phyloP scores from a whole-genome alignment of 208 protist genomes.

The Leishmania major region DNA sequence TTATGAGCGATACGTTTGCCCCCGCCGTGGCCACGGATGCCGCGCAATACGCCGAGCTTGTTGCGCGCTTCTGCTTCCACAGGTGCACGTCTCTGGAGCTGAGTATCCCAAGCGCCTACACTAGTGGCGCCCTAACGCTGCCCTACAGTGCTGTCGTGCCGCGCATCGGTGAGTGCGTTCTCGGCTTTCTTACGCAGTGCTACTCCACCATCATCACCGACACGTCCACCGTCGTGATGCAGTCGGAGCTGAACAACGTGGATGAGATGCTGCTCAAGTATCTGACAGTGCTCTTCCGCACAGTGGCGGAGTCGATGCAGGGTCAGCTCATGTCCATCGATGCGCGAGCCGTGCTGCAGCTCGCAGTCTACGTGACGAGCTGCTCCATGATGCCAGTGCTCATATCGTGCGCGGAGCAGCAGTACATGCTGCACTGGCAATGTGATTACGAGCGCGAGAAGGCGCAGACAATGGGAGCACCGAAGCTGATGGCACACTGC shows the following conservation, averaged over 20 bases:
- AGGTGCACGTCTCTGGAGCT: slow-evolving; percentile 67
- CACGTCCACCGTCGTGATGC: slow-evolving; percentile 55
- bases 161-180: slow-evolving; percentile 53
- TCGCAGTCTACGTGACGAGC: slow-evolving; percentile 78
- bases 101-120: slow-evolving; percentile 55
- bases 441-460: slow-evolving; percentile 61
- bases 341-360: slow-evolving; percentile 58
- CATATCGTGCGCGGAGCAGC: slow-evolving; percentile 86
- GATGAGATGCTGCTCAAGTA: slow-evolving; percentile 93
- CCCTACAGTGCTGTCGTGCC: slow-evolving; percentile 80
- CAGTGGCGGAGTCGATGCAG: slow-evolving; percentile 73
- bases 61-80: slow-evolving; percentile 69
- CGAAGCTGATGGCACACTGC: slow-evolving; percentile 65
- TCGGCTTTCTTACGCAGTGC: slow-evolving; percentile 73
- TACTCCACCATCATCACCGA: slow-evolving; percentile 79
- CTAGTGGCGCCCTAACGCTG: slow-evolving; percentile 48
- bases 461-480: slow-evolving; percentile 66
- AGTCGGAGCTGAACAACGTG: slow-evolving; percentile 90
- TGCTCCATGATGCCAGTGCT: slow-evolving; percentile 80
- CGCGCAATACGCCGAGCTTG: slow-evolving; percentile 59
- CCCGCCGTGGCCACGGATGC: slow-evolving; percentile 48
- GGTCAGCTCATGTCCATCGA: slow-evolving; percentile 62
- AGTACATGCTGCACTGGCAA: slow-evolving; percentile 84
- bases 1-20: slow-evolving; percentile 66
- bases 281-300: slow-evolving; percentile 85